These are phyloP conservation scores for Alternaria brassicicola DNA, from an alignment of 2,329 filamentous ascomycete genomes.

Conservation along the genomic window DNA sequence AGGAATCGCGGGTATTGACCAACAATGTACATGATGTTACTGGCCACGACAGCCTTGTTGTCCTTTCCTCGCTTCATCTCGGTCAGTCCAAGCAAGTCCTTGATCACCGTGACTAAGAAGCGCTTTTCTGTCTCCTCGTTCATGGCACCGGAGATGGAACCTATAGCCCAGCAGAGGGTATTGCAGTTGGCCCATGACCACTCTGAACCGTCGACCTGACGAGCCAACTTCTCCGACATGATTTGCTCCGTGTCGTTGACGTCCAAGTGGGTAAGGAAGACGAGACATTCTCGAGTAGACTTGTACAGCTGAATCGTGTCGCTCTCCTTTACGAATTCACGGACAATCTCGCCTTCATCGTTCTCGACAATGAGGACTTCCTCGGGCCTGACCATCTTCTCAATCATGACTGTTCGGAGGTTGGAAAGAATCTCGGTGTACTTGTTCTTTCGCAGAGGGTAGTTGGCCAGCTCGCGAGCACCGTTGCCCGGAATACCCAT, in stretches of 20 bases:
- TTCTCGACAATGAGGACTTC: constrained; percentile 99
- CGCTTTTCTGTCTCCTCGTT: constrained; percentile 99
- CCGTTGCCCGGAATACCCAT: constrained; percentile 80
- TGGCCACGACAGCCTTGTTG: constrained; percentile 98
- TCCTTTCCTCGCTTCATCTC: constrained; percentile 99
- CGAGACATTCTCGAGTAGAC: constrained; percentile 94
- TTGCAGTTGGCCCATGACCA: constrained; percentile 99
- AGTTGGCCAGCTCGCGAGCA: constrained; percentile 87
- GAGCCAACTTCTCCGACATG: constrained; percentile 97
- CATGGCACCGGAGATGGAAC: constrained; percentile 98
- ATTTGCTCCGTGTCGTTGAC: constrained; percentile 97
- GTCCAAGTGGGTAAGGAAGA: constrained; percentile 96
- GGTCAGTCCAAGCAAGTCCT: constrained; percentile 92
- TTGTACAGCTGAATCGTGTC: constrained; percentile 99
- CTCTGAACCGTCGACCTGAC: constrained; percentile 92
- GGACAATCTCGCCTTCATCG: constrained; percentile 97
- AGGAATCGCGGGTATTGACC: constrained; percentile 97
- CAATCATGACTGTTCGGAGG: constrained; percentile 96
- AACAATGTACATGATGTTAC: constrained; percentile 99
- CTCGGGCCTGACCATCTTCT: constrained; percentile 98
- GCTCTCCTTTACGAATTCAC: constrained; percentile 98
- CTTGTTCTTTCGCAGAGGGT: constrained; percentile 96
- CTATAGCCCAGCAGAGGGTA: constrained; percentile 98
- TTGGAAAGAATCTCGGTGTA: constrained; percentile 94
- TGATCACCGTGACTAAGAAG: constrained; percentile 97